Percentiles rank a stretch among this genome's conserved stretches.
Evolutionary conservation across 768 basidiomycete genomes (phyloP).

Genomic region (Serendipita sp.): DNA sequence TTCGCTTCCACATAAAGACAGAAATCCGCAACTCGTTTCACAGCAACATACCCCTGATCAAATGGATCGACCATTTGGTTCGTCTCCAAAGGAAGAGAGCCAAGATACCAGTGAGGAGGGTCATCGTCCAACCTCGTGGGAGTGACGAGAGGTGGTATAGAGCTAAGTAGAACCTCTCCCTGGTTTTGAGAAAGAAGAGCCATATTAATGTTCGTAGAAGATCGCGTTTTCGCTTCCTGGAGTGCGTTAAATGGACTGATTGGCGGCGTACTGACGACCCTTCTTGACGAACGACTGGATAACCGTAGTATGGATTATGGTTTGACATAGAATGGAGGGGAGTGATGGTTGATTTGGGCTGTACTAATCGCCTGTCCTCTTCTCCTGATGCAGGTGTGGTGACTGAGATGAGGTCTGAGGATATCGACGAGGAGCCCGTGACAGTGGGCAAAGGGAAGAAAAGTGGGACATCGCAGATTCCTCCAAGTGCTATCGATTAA

Average conservation of each 20-base stretch:
- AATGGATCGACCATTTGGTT: too few species aligned
- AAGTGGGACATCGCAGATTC: not conserved
- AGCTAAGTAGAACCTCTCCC: not conserved
- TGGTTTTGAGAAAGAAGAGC: not conserved
- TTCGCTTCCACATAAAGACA: too few species aligned
- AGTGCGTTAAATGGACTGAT: not conserved
- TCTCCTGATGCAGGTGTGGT: not conserved
- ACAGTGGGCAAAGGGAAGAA: not conserved
- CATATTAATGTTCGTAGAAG: not conserved
- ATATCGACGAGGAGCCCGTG: not conserved
- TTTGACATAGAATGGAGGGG: not conserved
- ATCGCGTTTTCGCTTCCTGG: slow-evolving; percentile 4
- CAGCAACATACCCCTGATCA: too few species aligned
- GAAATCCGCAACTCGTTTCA: too few species aligned
- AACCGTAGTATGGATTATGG: not conserved
- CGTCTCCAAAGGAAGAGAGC: too few species aligned
- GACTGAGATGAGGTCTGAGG: not conserved
- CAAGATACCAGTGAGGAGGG: too few species aligned
- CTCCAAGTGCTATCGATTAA: not conserved
- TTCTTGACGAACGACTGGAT: not conserved
- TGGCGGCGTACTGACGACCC: not conserved
- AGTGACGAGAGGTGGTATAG: too few species aligned
- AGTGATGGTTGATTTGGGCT: not conserved
- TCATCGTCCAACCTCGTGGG: too few species aligned
- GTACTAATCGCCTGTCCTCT: not conserved